These are phyloP conservation scores for Oldenlandia corymbosa DNA, from an alignment of 257 asterid genomes.

Conservation along the genomic window DNA sequence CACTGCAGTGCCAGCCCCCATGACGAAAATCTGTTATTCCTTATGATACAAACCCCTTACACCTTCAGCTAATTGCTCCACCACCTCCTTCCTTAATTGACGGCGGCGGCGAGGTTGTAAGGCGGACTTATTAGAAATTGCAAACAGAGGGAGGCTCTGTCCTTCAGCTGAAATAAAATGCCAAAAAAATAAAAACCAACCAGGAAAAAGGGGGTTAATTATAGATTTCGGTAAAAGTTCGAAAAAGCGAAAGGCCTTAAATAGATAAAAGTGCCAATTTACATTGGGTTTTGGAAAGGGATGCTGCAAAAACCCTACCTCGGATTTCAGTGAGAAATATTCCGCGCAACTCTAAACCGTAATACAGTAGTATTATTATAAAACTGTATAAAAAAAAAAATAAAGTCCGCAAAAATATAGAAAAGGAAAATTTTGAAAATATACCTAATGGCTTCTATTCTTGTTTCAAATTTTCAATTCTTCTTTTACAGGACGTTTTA, in stretches of 20 bases:
- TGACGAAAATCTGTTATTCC: slow-evolving; percentile 5
- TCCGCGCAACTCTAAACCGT: too few relatives aligned
- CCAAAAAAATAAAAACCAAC: too few relatives aligned
- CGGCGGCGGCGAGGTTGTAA: slow-evolving; percentile 12
- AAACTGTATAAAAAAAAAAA: too few relatives aligned
- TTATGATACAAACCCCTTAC: neutral
- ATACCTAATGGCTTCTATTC: too few relatives aligned
- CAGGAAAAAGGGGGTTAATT: neutral
- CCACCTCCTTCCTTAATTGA: neutral
- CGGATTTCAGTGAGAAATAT: slow-evolving; percentile 5
- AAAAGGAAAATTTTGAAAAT: too few relatives aligned
- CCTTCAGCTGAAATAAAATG: too few relatives aligned
- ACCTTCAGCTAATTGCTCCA: neutral
- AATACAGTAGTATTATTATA: too few relatives aligned
- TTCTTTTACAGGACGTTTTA: too few relatives aligned
- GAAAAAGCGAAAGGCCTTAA: neutral
- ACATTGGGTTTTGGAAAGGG: neutral
- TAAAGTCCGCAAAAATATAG: too few relatives aligned
- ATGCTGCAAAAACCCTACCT: slow-evolving; percentile 19
- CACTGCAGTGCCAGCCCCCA: slow-evolving; percentile 35
- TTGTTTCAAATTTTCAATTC: too few relatives aligned
- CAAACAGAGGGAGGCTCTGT: neutral
- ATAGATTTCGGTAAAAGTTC: neutral
- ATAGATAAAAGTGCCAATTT: neutral
- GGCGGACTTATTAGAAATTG: neutral